These are phyloP conservation scores for Colletotrichum sp. DNA, from an alignment of 2,329 filamentous ascomycete species.

Conservation along the genomic window DNA sequence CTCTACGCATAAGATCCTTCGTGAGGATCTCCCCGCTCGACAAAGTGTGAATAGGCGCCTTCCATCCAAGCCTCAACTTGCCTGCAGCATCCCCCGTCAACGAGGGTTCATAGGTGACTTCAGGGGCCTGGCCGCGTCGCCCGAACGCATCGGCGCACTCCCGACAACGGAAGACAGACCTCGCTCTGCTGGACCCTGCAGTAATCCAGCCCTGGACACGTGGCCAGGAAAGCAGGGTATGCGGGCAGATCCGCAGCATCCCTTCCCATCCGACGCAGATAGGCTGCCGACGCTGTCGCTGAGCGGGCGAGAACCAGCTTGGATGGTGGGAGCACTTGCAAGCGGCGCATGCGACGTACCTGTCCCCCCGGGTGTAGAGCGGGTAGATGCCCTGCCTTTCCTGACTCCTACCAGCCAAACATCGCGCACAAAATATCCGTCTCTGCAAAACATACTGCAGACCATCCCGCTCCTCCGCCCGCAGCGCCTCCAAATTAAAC, in stretches of 20 bases:
- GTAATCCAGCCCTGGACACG: neutral
- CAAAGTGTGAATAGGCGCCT: neutral
- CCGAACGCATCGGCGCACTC: neutral
- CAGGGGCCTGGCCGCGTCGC: neutral
- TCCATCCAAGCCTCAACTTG: neutral
- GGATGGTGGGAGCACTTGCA: neutral
- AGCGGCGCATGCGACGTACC: neutral
- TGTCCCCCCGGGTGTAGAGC: neutral
- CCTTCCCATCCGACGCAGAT: neutral
- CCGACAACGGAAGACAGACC: neutral
- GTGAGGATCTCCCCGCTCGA: neutral
- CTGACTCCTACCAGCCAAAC: neutral
- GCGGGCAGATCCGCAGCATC: neutral
- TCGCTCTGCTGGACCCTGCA: fast-evolving
- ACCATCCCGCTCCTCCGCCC: neutral
- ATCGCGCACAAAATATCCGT: neutral
- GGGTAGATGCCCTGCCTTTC: neutral
- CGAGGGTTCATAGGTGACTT: neutral
- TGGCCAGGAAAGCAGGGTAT: too few species aligned
- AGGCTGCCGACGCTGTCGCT: fast-evolving
- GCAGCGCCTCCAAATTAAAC: neutral
- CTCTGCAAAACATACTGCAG: neutral
- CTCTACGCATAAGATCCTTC: fast-evolving
- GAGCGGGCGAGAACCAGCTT: neutral
- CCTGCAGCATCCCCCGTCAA: neutral